phyloP scores from a whole-genome alignment of 1,139 yeast species.

The Kluyveromyces sp. region DNA sequence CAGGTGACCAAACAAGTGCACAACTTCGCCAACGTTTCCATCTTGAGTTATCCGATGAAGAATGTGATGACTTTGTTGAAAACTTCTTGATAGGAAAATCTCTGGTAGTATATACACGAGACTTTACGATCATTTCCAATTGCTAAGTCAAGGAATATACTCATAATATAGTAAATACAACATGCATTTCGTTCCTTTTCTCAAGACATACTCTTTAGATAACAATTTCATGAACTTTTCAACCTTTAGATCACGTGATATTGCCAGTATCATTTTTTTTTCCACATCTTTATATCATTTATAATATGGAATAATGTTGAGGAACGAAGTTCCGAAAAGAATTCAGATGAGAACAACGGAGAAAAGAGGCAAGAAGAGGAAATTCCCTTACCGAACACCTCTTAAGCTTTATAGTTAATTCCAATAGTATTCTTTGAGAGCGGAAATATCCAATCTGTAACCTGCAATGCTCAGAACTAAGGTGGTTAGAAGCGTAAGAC shows the following conservation, averaged over 20 bases:
- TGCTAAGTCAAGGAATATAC: constrained; percentile 90
- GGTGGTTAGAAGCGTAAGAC: not conserved
- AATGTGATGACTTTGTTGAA: constrained; percentile 72
- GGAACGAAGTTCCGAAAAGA: not conserved
- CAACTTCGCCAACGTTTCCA: constrained; percentile 76
- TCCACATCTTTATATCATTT: not conserved
- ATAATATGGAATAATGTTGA: not conserved
- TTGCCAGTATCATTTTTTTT: no score
- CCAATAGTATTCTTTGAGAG: no score
- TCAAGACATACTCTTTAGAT: no score
- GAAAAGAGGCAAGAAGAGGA: no score
- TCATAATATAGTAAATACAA: constrained; percentile 31
- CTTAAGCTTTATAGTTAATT: no score
- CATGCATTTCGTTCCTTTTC: no score
- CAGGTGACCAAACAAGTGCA: constrained; percentile 75
- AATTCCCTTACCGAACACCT: no score
- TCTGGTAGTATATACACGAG: constrained; percentile 81
- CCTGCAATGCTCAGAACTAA: not conserved
- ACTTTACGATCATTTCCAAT: constrained; percentile 87
- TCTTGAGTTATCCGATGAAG: constrained; percentile 62
- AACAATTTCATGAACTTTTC: no score
- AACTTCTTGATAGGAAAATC: constrained; percentile 66
- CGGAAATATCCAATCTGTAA: not conserved
- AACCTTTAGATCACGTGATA: no score
- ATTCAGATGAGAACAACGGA: no score